A percentile compares a stretch with the other conserved stretches of the same genome.
These are phyloP conservation scores for Globisporangium heterothallicum DNA, from an alignment of 352 stramenopile species.

Conservation along the genomic window DNA sequence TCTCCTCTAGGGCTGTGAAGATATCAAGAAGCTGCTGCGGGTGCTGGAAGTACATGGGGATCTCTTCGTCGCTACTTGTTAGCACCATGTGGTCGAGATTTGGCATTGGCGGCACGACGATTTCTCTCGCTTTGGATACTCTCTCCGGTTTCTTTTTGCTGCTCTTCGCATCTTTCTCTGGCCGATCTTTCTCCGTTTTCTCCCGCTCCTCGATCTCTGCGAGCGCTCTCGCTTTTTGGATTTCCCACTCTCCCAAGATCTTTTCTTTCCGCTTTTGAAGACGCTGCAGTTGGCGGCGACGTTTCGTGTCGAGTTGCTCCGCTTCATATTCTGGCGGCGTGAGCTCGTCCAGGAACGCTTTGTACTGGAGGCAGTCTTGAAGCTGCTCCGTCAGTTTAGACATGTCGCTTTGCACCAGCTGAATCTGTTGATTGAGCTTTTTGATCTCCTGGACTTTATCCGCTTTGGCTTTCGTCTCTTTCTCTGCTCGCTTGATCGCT, in stretches of 20 bases:
- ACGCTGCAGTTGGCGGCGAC: conserved; percentile 46
- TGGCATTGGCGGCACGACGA: conserved; percentile 50
- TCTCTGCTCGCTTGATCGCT: conserved; percentile 92
- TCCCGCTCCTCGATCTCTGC: conserved; percentile 72
- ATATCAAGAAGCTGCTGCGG: conserved; percentile 92
- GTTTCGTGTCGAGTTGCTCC: conserved; percentile 78
- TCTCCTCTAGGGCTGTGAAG: conserved; percentile 91
- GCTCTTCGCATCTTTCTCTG: conserved; percentile 47
- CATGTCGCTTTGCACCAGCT: conserved; percentile 92
- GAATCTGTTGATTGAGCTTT: conserved; percentile 93
- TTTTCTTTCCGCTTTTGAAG: conserved; percentile 71
- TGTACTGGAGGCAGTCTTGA: conserved; percentile 93
- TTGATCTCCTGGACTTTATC: conserved; percentile 95
- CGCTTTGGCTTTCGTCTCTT: conserved; percentile 91
- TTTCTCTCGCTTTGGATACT: conserved; percentile 29
- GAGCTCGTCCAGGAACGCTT: conserved; percentile 90
- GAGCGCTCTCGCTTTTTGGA: conserved; percentile 39
- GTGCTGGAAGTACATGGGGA: conserved; percentile 94
- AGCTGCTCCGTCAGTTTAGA: conserved; percentile 92
- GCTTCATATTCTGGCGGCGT: conserved; percentile 82
- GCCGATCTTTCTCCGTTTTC: conserved; percentile 42
- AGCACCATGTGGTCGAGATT: conserved; percentile 59
- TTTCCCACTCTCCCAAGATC: conserved; percentile 63
- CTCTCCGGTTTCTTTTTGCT: conserved; percentile 46
- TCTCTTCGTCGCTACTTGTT: conserved; percentile 85